Evolutionary conservation across 2,329 filamentous ascomycete species (phyloP).

Genomic region (Elsinoe australis): DNA sequence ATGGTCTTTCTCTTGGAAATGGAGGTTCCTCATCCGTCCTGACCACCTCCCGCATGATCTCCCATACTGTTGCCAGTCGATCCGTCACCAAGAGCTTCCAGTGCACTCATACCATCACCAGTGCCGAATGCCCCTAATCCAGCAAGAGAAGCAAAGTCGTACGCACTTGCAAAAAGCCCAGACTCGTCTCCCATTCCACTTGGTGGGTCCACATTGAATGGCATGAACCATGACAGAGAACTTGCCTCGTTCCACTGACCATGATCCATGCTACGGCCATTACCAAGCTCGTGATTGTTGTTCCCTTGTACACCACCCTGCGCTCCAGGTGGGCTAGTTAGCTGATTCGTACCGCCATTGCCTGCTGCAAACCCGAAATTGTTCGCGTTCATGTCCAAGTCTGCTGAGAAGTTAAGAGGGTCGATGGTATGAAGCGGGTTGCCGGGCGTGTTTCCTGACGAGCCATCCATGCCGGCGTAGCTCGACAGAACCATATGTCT

Average conservation of each 20-base stretch:
- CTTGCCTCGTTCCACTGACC: slow-evolving; percentile 14
- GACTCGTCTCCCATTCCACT: slow-evolving; percentile 15
- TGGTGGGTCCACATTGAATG: slow-evolving; percentile 81
- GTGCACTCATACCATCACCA: slow-evolving; percentile 2
- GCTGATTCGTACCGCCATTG: slow-evolving; percentile 1
- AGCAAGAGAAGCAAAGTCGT: slow-evolving; percentile 10
- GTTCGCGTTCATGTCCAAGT: slow-evolving; percentile 24
- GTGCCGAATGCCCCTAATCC: slow-evolving; percentile 2
- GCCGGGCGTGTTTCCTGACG: slow-evolving; percentile 12
- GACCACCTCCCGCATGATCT: background rate
- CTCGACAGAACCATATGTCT: slow-evolving; percentile 68
- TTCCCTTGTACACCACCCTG: slow-evolving; percentile 17
- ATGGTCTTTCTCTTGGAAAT: no score
- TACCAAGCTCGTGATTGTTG: slow-evolving; percentile 16
- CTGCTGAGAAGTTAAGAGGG: slow-evolving; percentile 7
- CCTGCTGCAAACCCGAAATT: slow-evolving; percentile 21
- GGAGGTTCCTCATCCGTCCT: background rate
- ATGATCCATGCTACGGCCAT: slow-evolving; percentile 16
- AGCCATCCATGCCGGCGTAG: slow-evolving; percentile 47
- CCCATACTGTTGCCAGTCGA: background rate
- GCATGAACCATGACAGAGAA: slow-evolving; percentile 68
- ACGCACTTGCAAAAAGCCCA: slow-evolving; percentile 10
- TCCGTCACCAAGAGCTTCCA: slow-evolving; percentile 7
- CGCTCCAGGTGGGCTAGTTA: slow-evolving; percentile 9
- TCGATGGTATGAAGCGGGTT: slow-evolving; percentile 19